phyloP scores from a whole-genome alignment of 2,329 filamentous ascomycete genomes.

The Apiospora koreana region DNA sequence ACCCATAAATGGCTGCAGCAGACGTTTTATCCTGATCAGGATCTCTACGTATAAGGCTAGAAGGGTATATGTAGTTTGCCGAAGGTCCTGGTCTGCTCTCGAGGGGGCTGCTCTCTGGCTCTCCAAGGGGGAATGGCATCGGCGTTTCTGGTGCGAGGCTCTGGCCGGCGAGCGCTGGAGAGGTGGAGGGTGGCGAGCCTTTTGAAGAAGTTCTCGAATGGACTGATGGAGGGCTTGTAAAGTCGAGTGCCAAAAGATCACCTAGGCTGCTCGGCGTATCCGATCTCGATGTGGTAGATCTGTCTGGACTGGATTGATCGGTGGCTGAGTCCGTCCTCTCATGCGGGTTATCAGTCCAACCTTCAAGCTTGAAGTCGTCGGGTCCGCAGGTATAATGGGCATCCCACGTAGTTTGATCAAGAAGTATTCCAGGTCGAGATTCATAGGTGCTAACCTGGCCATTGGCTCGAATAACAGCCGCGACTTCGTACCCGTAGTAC shows the following conservation, averaged over 20 bases:
- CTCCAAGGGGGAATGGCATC: not conserved
- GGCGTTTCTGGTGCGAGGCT: not conserved
- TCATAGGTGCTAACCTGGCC: not conserved
- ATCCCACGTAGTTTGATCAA: not conserved
- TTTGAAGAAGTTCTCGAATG: not conserved
- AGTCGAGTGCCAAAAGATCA: not conserved
- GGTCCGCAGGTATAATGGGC: not conserved
- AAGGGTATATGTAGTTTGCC: not conserved
- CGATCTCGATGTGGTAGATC: not conserved
- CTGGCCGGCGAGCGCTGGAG: not conserved
- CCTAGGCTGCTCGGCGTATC: not conserved
- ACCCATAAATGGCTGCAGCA: not conserved
- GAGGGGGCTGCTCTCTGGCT: not conserved
- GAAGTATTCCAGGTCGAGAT: not conserved
- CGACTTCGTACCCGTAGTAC: not conserved
- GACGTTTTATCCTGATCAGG: not conserved
- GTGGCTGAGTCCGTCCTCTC: not conserved
- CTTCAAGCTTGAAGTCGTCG: not conserved
- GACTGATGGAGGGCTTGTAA: not conserved
- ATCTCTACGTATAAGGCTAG: not conserved
- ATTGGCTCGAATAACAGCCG: not conserved
- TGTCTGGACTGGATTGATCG: not conserved
- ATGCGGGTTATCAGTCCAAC: not conserved
- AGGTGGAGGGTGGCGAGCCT: not conserved
- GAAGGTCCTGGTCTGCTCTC: not conserved